Evolutionary conservation across 2,329 filamentous ascomycete species (phyloP).

Genomic region (Helminthosporium solani): DNA sequence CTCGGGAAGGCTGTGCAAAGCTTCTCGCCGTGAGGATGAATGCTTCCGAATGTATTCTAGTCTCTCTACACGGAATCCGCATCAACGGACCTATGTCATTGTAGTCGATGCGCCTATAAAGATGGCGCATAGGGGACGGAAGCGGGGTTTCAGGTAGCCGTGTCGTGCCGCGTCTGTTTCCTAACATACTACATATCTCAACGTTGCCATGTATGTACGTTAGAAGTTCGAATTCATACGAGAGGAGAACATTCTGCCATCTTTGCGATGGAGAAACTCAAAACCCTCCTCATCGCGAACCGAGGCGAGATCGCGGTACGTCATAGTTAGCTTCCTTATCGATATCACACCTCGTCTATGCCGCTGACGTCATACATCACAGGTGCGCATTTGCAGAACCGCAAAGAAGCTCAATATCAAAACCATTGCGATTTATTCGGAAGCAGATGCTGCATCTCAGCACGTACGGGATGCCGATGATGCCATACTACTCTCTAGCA

Average conservation of each 20-base stretch:
- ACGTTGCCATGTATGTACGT: too few relatives aligned
- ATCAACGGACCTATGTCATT: too few relatives aligned
- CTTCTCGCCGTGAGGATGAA: too few relatives aligned
- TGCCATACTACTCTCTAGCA: conserved; percentile 52
- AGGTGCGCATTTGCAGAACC: conserved; percentile 54
- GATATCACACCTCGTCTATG: background rate
- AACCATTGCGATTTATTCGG: conserved; percentile 60
- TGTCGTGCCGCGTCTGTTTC: too few relatives aligned
- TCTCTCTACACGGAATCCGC: too few relatives aligned
- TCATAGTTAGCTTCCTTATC: background rate
- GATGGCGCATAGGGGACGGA: too few relatives aligned
- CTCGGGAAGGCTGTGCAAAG: too few relatives aligned
- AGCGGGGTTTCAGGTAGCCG: too few relatives aligned
- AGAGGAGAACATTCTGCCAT: background rate
- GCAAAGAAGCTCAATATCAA: conserved; percentile 52
- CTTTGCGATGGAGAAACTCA: conserved; percentile 45
- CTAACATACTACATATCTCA: too few relatives aligned
- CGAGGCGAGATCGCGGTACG: conserved; percentile 58
- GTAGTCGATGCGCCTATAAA: background rate
- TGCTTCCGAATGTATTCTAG: too few relatives aligned
- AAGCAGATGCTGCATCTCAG: conserved; percentile 55
- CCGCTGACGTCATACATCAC: conserved; percentile 19
- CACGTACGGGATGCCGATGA: conserved; percentile 58
- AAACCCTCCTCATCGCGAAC: conserved; percentile 59
- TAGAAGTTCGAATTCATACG: background rate